Evolutionary conservation across 2,329 filamentous ascomycete genomes (phyloP).

Genomic region (Trichoderma aggressivum): DNA sequence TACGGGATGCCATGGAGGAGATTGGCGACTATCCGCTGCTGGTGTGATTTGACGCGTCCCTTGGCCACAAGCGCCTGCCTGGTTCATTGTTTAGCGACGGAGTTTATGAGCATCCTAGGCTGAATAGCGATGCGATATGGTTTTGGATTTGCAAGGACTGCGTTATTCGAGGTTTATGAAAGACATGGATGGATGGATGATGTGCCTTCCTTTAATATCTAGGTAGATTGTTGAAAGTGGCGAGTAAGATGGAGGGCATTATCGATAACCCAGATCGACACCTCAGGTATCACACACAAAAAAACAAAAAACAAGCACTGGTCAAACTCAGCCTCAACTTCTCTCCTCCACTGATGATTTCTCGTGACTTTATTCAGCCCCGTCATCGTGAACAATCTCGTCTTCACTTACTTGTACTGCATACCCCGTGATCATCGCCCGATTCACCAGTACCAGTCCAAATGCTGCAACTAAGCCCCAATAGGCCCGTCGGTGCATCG

Average conservation of each 20-base stretch:
- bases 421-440: background rate
- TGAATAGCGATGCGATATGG: background rate
- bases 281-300: background rate
- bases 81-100: background rate
- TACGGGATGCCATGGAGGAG: slow-evolving; percentile 3
- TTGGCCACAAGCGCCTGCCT: background rate
- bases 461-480: background rate
- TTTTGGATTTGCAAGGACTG: background rate
- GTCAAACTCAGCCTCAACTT: background rate
- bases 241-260: background rate
- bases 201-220: background rate
- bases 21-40: background rate
- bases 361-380: background rate
- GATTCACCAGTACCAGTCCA: background rate
- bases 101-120: background rate
- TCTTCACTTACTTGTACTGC: too few relatives aligned
- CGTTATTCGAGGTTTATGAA: background rate
- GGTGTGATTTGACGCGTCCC: background rate
- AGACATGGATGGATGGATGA: background rate
- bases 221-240: background rate
- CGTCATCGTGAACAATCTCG: background rate
- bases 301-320: background rate
- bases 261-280: background rate
- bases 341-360: background rate
- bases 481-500: background rate